Base-by-base conservation (phyloP, 2,329 filamentous ascomycete species). In the Penicillium brasilianum region DNA sequence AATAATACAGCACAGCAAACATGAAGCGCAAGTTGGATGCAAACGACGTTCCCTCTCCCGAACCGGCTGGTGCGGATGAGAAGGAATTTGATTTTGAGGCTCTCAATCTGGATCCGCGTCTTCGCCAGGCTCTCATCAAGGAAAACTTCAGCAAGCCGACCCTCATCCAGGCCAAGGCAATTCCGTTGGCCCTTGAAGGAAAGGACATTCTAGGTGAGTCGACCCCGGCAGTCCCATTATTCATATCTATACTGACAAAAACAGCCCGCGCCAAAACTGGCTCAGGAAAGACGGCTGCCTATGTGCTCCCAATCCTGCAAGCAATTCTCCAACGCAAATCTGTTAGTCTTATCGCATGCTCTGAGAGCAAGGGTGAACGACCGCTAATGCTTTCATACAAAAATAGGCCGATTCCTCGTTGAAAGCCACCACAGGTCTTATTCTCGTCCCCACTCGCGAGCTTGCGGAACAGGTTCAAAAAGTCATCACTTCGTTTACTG, bases 211-310 rank as follows among this genome's bases (percentile, higher is more conserved):
- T 98, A 41, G 83, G 83, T 85, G 73, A 56, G 74, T 57, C 32
- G 14, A 14, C 10, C 4, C 6, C 2, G 11, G 9, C n/a, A 25
- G n/a, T 2, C 1, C 8, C 20, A 1, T 11, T 3, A n/a, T 9
- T 36, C 4, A 34, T 28, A 4, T 37, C 9, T 16, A 20, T n/a
- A 46, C 69, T 76, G 46, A 76, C 56, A 44, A 48, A 44, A 62
- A 46, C 63, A 84, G 93, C 93, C 57, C 93, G 94, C 73, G 92
- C 94, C 39, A 96, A 94, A 77, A 98, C 95, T 5, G 95, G 95
- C 13, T 97, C 93, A 4, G 95, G 95, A 68, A 99, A 99, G 83
- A 99, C 95, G 11, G 92, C 92, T n/a, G 94, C 95, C 53, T 98
- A 98, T 75, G 82, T 97, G 7, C 84, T 99, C 44, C 95, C 95